Evolutionary conservation across 176 grass and related monocot species (phyloP).

Genomic region (Aegilops tauschii): DNA sequence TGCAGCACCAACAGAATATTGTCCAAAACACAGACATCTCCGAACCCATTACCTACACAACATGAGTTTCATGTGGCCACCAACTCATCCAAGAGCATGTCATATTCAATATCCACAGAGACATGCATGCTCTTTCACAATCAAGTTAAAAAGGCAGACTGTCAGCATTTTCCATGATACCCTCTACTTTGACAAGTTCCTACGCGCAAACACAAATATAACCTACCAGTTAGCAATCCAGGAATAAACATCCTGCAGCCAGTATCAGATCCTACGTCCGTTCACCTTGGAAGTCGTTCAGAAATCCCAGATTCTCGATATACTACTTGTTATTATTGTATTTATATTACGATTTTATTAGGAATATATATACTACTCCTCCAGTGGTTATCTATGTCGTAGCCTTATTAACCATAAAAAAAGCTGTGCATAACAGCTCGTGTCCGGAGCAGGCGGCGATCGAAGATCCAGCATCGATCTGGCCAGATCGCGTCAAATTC

Average conservation of each 20-base stretch:
- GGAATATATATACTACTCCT: not conserved
- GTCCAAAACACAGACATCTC: not conserved
- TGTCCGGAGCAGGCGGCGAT: not conserved
- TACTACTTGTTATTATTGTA: not conserved
- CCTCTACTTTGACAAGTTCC: not conserved
- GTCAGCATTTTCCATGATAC: not conserved
- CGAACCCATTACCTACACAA: not conserved
- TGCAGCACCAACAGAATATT: conserved; percentile 7
- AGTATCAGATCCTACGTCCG: not conserved
- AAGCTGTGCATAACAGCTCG: not conserved
- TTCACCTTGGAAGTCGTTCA: not conserved
- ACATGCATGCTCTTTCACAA: not conserved
- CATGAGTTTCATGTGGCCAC: not conserved
- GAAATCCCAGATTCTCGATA: not conserved
- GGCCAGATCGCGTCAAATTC: conserved; percentile 17
- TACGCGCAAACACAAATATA: not conserved
- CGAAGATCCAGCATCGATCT: conserved; percentile 20
- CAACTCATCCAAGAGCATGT: not conserved
- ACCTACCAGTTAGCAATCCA: not conserved
- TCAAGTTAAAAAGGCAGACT: not conserved
- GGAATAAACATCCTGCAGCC: not conserved
- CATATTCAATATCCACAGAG: not conserved
- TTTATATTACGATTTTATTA: not conserved
- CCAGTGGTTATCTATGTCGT: not conserved
- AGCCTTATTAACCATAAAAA: not conserved